Evolutionary conservation across 2,329 filamentous ascomycete genomes (phyloP).

Genomic region (Basipetospora chlamydospora): DNA sequence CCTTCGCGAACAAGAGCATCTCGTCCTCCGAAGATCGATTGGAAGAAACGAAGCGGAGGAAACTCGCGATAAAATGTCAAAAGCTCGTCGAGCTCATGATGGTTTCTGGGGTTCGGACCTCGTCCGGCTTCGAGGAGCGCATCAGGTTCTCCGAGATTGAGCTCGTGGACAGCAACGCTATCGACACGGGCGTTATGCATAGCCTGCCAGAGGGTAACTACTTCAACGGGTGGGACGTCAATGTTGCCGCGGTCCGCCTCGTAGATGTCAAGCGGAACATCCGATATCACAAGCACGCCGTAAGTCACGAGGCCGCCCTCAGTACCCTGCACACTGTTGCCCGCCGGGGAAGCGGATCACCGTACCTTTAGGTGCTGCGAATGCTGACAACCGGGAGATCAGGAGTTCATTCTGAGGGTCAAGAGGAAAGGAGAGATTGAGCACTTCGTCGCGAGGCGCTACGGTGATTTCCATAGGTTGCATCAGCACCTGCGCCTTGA

Average conservation of each 20-base stretch:
- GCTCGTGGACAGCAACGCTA: conserved; percentile 83
- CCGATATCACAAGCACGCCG: conserved; percentile 80
- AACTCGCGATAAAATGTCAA: conserved; percentile 81
- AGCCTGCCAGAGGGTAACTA: conserved; percentile 83
- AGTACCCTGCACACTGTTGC: too few relatives aligned
- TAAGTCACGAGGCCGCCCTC: conserved; percentile 32
- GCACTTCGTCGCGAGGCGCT: conserved; percentile 68
- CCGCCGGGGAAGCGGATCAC: too few relatives aligned
- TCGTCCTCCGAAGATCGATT: conserved; percentile 91
- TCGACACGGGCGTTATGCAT: conserved; percentile 75
- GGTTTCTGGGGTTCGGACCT: conserved; percentile 91
- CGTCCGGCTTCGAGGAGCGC: conserved; percentile 92
- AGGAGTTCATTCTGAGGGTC: conserved; percentile 84
- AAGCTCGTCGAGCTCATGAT: conserved; percentile 99
- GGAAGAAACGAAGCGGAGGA: conserved; percentile 89
- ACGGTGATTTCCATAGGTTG: conserved; percentile 72
- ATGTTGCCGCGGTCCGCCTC: conserved; percentile 77
- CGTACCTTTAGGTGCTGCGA: too few relatives aligned
- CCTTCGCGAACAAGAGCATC: conserved; percentile 92
- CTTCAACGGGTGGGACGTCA: conserved; percentile 94
- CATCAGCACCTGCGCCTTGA: conserved; percentile 70
- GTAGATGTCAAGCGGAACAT: conserved; percentile 73
- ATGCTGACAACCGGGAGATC: not conserved
- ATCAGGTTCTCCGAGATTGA: conserved; percentile 96
- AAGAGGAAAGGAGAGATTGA: conserved; percentile 64